Evolutionary conservation across 73 alveolate species (phyloP).

Genomic region (Tetrahymena elliotti): DNA sequence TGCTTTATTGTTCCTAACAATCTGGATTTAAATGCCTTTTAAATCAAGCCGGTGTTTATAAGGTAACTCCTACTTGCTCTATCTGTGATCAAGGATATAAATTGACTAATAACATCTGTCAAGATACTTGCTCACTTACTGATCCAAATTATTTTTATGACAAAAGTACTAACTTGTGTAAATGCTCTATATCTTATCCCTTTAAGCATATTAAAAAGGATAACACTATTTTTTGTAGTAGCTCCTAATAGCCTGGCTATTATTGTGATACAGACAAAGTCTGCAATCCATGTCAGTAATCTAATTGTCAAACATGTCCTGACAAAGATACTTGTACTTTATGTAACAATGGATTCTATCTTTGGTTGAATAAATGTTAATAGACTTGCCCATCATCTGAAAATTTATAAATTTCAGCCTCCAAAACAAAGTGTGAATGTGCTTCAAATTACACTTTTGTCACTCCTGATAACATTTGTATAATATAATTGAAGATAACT

Average conservation of each 20-base stretch:
- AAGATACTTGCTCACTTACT: neutral
- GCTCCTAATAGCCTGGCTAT: neutral
- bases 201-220: neutral
- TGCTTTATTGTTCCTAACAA: no score
- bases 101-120: neutral
- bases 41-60: no score
- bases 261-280: neutral
- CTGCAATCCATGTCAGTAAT: neutral
- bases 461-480: neutral
- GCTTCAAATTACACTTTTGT: neutral
- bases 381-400: neutral
- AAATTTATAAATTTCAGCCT: neutral
- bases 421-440: neutral
- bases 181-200: neutral
- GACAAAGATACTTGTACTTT: neutral
- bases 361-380: neutral
- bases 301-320: neutral
- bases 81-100: neutral
- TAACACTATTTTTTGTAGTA: neutral
- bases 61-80: neutral
- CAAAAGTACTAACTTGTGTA: neutral
- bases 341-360: neutral
- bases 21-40: neutral
- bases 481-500: neutral
- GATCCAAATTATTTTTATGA: neutral